phyloP scores from a whole-genome alignment of 176 grass and related monocot species.

The Aegilops tauschii region DNA sequence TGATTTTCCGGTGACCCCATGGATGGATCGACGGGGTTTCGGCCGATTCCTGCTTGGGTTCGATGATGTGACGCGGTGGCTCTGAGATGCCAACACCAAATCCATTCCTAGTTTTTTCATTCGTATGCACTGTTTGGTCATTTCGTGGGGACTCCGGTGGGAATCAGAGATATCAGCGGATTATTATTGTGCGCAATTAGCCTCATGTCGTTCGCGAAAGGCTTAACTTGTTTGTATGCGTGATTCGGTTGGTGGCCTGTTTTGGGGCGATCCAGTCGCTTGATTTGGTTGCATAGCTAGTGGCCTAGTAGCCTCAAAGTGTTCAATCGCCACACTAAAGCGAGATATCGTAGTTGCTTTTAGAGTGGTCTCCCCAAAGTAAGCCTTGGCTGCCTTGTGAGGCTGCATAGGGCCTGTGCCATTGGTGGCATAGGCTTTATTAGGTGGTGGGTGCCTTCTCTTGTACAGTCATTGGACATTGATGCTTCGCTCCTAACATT shows the following conservation, averaged over 20 bases:
- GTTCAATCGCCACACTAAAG: conserved; percentile 1
- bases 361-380: conserved; percentile 15
- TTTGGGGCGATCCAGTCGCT: background rate
- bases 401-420: background rate
- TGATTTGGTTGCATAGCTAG: background rate
- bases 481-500: conserved; percentile 4
- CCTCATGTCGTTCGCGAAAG: background rate
- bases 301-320: background rate
- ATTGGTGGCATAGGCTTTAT: conserved; percentile 23
- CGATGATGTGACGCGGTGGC: background rate
- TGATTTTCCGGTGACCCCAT: background rate
- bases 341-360: background rate
- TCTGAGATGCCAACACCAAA: background rate
- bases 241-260: background rate
- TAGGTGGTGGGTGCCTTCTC: conserved; percentile 22
- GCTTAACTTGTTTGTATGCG: background rate
- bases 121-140: background rate
- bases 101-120: background rate
- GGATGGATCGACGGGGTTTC: no score
- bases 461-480: background rate
- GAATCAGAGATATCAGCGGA: background rate
- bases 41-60: background rate
- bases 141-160: background rate
- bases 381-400: conserved; percentile 1
- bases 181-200: background rate